Conservation (phyloP, 202 grass and related monocot genomes). For the Tripidium arundinaceum region DNA sequence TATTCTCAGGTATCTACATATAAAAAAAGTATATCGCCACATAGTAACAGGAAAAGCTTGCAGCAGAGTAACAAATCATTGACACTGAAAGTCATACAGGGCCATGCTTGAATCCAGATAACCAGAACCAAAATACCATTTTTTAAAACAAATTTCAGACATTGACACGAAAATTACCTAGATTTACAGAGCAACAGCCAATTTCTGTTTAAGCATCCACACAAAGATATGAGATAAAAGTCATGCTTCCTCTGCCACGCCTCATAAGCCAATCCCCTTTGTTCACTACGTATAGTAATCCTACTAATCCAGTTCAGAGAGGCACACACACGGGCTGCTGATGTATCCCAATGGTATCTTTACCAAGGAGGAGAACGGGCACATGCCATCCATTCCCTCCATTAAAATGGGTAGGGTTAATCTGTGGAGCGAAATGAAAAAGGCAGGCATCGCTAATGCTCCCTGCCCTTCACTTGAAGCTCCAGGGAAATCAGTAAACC, state of each 20-base stretch:
- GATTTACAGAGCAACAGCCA: neutral
- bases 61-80: no score
- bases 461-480: no score
- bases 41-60: neutral
- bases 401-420: neutral
- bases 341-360: neutral
- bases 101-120: neutral
- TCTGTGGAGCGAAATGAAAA: neutral
- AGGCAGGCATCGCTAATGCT: no score
- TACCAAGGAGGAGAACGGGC: neutral
- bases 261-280: neutral
- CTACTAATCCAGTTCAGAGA: neutral
- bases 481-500: no score
- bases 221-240: neutral
- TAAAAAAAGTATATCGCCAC: neutral
- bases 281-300: neutral
- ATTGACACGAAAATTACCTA: neutral
- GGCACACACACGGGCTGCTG: neutral
- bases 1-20: neutral
- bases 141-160: neutral
- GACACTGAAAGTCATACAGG: neutral
- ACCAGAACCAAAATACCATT: neutral
- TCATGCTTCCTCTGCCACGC: neutral
- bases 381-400: neutral
- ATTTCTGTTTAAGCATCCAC: neutral